phyloP scores from a whole-genome alignment of 495 filamentous ascomycete species.

The Lophiotrema nucula region DNA sequence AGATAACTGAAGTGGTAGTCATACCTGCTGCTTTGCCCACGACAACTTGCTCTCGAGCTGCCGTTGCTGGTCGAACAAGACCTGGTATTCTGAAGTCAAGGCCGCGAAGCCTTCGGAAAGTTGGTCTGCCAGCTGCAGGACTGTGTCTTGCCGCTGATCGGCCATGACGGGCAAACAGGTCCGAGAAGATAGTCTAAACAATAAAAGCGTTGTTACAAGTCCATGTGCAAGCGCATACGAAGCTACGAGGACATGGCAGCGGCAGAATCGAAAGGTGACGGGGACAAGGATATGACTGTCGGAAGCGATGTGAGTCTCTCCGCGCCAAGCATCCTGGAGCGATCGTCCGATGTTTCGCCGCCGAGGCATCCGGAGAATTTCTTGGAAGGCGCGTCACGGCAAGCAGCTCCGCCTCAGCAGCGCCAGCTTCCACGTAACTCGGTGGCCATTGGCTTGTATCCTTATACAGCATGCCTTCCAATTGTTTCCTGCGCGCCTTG shows the following conservation, averaged over 20 bases:
- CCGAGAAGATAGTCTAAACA: too few species aligned
- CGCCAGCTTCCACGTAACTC: slow-evolving; percentile 13
- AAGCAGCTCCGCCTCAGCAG: slow-evolving; percentile 20
- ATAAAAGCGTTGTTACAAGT: too few species aligned
- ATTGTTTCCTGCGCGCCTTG: slow-evolving; percentile 1
- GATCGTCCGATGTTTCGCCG: too few species aligned
- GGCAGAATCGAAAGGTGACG: not conserved
- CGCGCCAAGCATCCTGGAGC: too few species aligned
- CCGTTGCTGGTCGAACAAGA: slow-evolving; percentile 36
- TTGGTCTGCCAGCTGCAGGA: slow-evolving; percentile 32
- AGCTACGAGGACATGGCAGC: too few species aligned
- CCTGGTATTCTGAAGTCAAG: slow-evolving; percentile 40
- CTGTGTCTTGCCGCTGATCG: not conserved
- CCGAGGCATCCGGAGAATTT: too few species aligned
- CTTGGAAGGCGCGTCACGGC: slow-evolving; percentile 20
- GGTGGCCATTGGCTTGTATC: slow-evolving; percentile 18
- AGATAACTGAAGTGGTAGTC: not conserved
- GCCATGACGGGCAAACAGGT: slow-evolving; percentile 12
- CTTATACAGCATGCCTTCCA: slow-evolving; percentile 20
- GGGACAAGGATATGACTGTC: not conserved
- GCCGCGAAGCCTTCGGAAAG: slow-evolving; percentile 41
- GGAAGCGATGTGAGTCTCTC: not conserved
- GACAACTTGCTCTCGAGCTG: slow-evolving; percentile 41
- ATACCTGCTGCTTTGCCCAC: slow-evolving; percentile 42
- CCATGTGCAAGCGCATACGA: too few species aligned